Evolutionary conservation across 1,139 yeast species (phyloP), one percentile per base, ranked within the genome.

Genomic region (Arxiozyma bovina): DNA sequence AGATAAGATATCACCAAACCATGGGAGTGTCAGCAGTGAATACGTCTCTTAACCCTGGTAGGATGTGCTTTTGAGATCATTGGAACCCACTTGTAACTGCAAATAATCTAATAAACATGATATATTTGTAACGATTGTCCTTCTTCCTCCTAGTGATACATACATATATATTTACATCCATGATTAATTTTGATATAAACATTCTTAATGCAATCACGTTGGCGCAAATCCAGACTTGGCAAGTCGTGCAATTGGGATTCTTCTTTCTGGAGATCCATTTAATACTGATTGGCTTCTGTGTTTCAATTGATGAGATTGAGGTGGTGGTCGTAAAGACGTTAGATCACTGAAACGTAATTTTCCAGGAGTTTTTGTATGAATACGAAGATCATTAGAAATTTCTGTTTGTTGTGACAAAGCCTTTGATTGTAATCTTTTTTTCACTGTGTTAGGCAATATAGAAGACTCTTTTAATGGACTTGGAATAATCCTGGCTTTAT

Each of bases 401-500:
- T 22, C 17, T 27, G 15, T 3, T 20, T 25, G 23, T 20, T n/a
- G n/a, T 34, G 27, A n/a, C 23, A 40, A 5, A 9, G 27, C 20
- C 18, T 46, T 22, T 15, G 42, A 21, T 8, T 49, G 40, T 17
- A 43, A 34, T 21, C 45, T 30, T 34, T 46, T 49, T 30, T 49
- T 34, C 60, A 55, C 45, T 6, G 45, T 42, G 11, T 30, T 48
- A 20, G 45, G 42, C n/a, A 42, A 27, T 17, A 58, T 54, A 11
- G 55, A 50, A 2, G 67, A 58, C 9, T 60, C 53, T 49, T 64
- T 69, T 20, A 65, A 55, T 3, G 74, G 74, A 55, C 74, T 70
- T 23, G 74, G 74, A 23, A 71, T 68, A 1, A 71, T 61, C 44
- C 68, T 67, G 4, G 68, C 65, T 50, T 65, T 66, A 18, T 69